Conservation (phyloP, 441 rosid species). For the Gossypium laxum region DNA sequence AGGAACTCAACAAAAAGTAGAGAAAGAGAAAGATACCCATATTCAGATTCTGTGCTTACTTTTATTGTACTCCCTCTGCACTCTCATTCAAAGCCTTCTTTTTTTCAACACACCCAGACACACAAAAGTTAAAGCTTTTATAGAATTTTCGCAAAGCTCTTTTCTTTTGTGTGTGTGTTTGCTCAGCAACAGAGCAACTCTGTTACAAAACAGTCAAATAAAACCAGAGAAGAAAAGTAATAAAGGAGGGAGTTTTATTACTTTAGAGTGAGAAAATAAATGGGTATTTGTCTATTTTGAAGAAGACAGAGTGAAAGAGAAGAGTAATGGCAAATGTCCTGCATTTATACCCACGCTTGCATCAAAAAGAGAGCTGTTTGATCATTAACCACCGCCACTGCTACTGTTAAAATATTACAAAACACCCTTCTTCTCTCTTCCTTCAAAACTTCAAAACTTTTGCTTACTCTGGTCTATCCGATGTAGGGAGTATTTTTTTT, state of each 20-base stretch:
- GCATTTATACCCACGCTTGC: constrained; percentile 98
- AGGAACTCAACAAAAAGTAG: constrained; percentile 36
- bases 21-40: constrained; percentile 64
- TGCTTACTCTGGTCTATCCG: background rate
- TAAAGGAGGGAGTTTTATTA: background rate
- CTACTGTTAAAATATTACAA: constrained; percentile 30
- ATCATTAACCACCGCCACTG: constrained; percentile 89
- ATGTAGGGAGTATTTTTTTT: background rate
- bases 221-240: constrained; percentile 16
- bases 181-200: constrained; percentile 16
- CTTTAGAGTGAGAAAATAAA: constrained; percentile 15
- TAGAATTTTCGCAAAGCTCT: constrained; percentile 27
- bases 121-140: constrained; percentile 18
- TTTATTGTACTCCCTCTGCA: constrained; percentile 44
- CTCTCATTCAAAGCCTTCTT: constrained; percentile 20
- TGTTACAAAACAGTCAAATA: constrained; percentile 22
- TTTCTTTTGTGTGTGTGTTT: background rate
- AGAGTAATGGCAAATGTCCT: constrained; percentile 36
- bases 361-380: constrained; percentile 56
- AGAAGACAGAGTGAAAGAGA: constrained; percentile 19
- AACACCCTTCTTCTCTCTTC: background rate
- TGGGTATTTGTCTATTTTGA: constrained; percentile 13
- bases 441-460: background rate
- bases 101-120: constrained; percentile 21
- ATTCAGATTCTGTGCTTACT: constrained; percentile 59